phyloP scores from a whole-genome alignment of 2,329 filamentous ascomycete species.

The Botryosphaeria dothidea region DNA sequence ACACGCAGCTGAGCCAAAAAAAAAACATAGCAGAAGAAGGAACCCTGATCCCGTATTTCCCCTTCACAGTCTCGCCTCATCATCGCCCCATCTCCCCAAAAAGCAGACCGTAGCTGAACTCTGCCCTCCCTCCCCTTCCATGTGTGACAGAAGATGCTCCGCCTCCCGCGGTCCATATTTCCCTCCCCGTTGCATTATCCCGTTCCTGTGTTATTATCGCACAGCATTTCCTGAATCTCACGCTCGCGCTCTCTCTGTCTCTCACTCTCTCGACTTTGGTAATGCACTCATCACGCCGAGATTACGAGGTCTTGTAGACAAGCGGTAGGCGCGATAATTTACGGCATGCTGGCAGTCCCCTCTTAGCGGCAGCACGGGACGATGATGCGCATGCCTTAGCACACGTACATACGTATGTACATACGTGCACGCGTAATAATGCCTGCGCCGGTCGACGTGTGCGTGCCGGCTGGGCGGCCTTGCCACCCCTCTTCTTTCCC shows the following conservation, averaged over 20 bases:
- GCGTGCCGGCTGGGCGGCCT: too few relatives aligned
- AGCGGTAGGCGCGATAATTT: background rate
- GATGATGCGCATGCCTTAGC: constrained; percentile 9
- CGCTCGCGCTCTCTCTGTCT: background rate
- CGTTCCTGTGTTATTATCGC: background rate
- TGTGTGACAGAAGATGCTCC: too few relatives aligned
- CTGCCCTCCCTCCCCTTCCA: too few relatives aligned
- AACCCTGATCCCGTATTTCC: too few relatives aligned
- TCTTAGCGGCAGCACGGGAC: background rate
- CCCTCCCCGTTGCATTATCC: background rate
- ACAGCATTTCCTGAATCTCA: background rate
- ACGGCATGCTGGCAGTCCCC: too few relatives aligned
- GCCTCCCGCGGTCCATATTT: background rate
- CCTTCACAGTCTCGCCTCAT: too few relatives aligned
- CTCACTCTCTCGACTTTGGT: too few relatives aligned
- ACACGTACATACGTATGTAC: background rate
- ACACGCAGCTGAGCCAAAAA: background rate
- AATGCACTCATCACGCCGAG: too few relatives aligned
- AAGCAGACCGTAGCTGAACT: background rate
- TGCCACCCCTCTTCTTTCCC: background rate
- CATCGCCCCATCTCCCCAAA: background rate
- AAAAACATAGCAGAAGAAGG: background rate
- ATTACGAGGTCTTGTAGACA: background rate
- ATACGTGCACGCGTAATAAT: background rate
- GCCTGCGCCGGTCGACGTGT: too few relatives aligned